Base-by-base conservation (phyloP, 257 asterid genomes). In the Capsicum baccatum region DNA sequence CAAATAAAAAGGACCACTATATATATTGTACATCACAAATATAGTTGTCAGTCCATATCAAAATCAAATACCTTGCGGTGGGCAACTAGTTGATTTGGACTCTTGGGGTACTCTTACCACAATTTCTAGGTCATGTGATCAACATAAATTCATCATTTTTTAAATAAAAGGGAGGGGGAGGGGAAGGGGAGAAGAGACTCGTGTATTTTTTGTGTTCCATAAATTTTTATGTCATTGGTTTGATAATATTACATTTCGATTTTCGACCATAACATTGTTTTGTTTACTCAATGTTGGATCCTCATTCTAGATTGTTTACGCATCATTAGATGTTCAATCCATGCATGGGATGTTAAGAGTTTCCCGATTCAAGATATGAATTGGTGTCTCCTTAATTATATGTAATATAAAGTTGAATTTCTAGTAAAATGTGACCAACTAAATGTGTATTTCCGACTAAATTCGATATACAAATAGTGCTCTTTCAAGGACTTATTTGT, bases 11-110 rank as follows among this genome's bases (percentile, higher is more conserved):
- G 48, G 73, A 33, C 73, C 73, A 33, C 73, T 66, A 12, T 66
- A 66, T 66, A 12, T 66, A 66, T 66, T 66, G 39, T 66, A 2
- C 5, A 66, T 66, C 73, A 67, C 50, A 67, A 14, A 19, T 37
- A 13, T 21, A 68, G 76, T 37, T 68, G 76, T 14, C 76, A 37
- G 8, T 68, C 7, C 76, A 68, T 68, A 68, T 68, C 50, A 68
- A 68, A 15, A 37, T 37, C 76, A 37, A 7, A 67, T 35, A 67
- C 6, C 3, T 68, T 35, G 26, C 50, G 35, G 14, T 68, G 6
- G 76, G 6, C 76, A 68, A 68, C 6, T 37, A 8, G 48, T 68
- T 68, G 50, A 68, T 68, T 68, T 68, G 76, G 13, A 35, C 50
- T 3, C 52, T 52, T 68, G 14, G 4, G 3, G 44, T 37, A 15